These are phyloP conservation scores for Rhizomucor pusillus DNA, from an alignment of 371 early-diverging fungal species.

Conservation along the genomic window DNA sequence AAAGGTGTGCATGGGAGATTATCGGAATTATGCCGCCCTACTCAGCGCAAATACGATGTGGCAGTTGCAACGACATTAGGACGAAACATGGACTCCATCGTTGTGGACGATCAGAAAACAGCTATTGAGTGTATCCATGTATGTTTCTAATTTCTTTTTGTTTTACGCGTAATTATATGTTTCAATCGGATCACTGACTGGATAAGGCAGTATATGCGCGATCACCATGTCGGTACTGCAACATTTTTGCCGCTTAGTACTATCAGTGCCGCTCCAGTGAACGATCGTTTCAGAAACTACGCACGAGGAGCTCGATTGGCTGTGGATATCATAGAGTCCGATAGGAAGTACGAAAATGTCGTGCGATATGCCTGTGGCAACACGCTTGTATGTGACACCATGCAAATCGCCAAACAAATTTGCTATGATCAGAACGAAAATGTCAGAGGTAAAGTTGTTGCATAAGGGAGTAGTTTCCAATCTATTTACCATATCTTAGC, in stretches of 20 bases:
- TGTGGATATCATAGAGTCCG: conserved; percentile 85
- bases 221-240: conserved; percentile 89
- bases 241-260: conserved; percentile 95
- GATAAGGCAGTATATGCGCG: conserved; percentile 72
- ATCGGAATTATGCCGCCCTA: conserved; percentile 89
- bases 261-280: conserved; percentile 65
- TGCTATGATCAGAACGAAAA: conserved; percentile 78
- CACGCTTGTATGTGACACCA: conserved; percentile 85
- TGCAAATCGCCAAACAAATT: conserved; percentile 82
- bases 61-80: conserved; percentile 82
- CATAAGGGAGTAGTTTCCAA: neutral
- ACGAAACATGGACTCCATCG: conserved; percentile 77
- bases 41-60: conserved; percentile 88
- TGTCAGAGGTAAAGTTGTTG: conserved; percentile 66
- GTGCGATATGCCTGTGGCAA: conserved; percentile 89
- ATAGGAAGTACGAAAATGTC: conserved; percentile 73
- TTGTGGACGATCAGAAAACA: conserved; percentile 74
- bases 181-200: neutral
- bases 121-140: conserved; percentile 81
- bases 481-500: conserved; percentile 38
- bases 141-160: neutral
- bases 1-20: conserved; percentile 90
- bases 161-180: neutral
- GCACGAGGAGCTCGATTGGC: conserved; percentile 82
- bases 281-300: conserved; percentile 78